Percentiles rank a stretch among this genome's conserved stretches.
Evolutionary conservation across 202 grass and related monocot species (phyloP).

Genomic region (Zoysia matrella): DNA sequence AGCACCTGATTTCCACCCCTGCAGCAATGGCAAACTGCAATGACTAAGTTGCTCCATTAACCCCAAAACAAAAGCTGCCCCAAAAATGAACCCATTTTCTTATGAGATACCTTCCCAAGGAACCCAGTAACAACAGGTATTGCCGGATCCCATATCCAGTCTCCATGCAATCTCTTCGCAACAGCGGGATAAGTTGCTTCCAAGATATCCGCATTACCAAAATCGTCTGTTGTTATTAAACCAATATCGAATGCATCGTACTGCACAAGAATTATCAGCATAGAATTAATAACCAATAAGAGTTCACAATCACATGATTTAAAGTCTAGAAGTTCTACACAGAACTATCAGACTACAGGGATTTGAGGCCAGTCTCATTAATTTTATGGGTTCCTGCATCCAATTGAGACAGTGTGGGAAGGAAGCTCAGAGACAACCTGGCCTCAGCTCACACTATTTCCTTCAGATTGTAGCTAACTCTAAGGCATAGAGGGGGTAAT

Average conservation of each 20-base stretch:
- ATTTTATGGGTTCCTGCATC: slow-evolving; percentile 1
- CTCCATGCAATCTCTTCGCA: slow-evolving; percentile 81
- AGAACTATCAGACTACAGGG: not conserved
- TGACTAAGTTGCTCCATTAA: not conserved
- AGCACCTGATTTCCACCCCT: slow-evolving; percentile 95
- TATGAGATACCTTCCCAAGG: slow-evolving; percentile 79
- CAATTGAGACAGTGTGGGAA: slow-evolving; percentile 16
- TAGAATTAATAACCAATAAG: slow-evolving; percentile 22
- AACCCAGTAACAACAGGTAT: slow-evolving; percentile 94
- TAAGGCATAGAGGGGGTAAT: not conserved
- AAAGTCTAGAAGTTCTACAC: not conserved
- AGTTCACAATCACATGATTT: slow-evolving; percentile 4
- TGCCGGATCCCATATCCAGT: slow-evolving; percentile 79
- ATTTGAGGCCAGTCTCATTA: slow-evolving; percentile 27
- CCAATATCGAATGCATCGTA: slow-evolving; percentile 89
- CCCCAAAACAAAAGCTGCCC: not conserved
- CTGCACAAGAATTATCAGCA: slow-evolving; percentile 53
- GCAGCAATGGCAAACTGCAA: slow-evolving; percentile 29
- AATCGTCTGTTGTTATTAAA: slow-evolving; percentile 95
- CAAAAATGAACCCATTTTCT: slow-evolving; percentile 4
- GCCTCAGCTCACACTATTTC: not conserved
- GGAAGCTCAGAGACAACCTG: not conserved
- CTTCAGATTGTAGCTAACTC: not conserved
- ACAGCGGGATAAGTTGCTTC: slow-evolving; percentile 95
- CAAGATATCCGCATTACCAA: slow-evolving; percentile 86